Conservation (phyloP, 192 early-diverging fungal species). For the Chytriomyces sp. region DNA sequence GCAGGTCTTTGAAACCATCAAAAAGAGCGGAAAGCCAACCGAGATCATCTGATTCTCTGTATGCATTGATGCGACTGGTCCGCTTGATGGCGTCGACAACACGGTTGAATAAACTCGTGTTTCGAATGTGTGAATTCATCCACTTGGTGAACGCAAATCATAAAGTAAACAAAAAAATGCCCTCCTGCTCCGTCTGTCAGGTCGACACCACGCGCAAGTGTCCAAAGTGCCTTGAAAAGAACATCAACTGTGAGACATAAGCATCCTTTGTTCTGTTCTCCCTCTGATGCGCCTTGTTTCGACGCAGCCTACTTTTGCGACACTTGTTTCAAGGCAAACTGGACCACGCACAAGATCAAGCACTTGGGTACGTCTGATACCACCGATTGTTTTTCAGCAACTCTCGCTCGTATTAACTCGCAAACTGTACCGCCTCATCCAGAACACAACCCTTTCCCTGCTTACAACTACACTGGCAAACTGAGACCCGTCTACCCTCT, state of each 20-base stretch:
- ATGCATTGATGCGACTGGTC: too few species aligned
- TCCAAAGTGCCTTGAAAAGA: slow-evolving; percentile 38
- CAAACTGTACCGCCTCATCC: too few species aligned
- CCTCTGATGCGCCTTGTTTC: not conserved
- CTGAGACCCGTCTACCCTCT: slow-evolving; percentile 60
- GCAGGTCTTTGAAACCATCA: slow-evolving; percentile 60
- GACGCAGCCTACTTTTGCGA: slow-evolving; percentile 42
- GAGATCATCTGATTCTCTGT: slow-evolving; percentile 36
- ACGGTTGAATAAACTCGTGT: too few species aligned
- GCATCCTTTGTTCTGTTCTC: not conserved
- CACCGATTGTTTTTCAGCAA: not conserved
- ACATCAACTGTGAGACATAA: slow-evolving; percentile 16
- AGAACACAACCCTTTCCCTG: slow-evolving; percentile 55
- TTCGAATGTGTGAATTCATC: too few species aligned
- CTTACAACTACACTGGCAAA: slow-evolving; percentile 50
- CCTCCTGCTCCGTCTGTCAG: slow-evolving; percentile 21
- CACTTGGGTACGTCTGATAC: slow-evolving; percentile 32
- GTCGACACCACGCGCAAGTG: slow-evolving; percentile 34
- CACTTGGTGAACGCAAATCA: too few species aligned
- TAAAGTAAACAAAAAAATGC: not conserved
- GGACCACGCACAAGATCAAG: slow-evolving; percentile 55
- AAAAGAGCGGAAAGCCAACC: slow-evolving; percentile 57
- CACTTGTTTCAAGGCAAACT: slow-evolving; percentile 53
- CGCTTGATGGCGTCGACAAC: too few species aligned
- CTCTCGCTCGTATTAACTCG: not conserved